Percentiles rank a stretch among this genome's conserved stretches.
These are phyloP conservation scores for Boletus speciosus DNA, from an alignment of 768 basidiomycete genomes.

Conservation along the genomic window DNA sequence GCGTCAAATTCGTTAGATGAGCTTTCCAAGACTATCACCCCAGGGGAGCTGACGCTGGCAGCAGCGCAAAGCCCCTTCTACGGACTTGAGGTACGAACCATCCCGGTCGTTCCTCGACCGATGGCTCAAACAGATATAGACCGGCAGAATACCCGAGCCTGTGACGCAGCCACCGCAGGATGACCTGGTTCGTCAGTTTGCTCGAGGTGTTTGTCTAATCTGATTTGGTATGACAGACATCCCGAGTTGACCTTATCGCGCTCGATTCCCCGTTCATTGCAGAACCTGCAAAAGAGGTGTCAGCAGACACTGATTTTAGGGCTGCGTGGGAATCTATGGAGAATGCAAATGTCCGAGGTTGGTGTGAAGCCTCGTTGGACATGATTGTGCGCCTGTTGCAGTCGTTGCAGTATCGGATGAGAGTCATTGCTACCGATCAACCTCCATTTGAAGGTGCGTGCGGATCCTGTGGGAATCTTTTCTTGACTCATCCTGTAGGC, in stretches of 20 bases:
- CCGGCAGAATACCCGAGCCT: background rate
- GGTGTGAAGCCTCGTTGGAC: conserved; percentile 60
- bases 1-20: conserved; percentile 22
- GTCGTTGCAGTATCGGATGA: conserved; percentile 41
- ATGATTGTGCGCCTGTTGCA: conserved; percentile 53
- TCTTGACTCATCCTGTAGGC: conserved; percentile 37
- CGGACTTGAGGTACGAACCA: conserved; percentile 17
- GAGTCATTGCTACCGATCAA: conserved; percentile 51
- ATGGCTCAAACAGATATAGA: conserved; percentile 14
- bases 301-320: conserved; percentile 46
- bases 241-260: conserved; percentile 58
- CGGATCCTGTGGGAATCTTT: background rate
- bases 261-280: conserved; percentile 69
- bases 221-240: conserved; percentile 29
- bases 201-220: background rate
- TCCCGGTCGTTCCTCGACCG: background rate
- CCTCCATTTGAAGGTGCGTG: conserved; percentile 59
- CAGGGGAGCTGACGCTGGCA: conserved; percentile 31
- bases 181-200: conserved; percentile 19
- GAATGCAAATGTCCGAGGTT: conserved; percentile 52
- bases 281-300: conserved; percentile 35
- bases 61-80: conserved; percentile 17
- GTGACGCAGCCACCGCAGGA: conserved; percentile 5
- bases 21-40: conserved; percentile 27
- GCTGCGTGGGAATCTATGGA: conserved; percentile 53